Conservation (phyloP, 163 green algal species). For the Coccomyxa subellipsoidea region DNA sequence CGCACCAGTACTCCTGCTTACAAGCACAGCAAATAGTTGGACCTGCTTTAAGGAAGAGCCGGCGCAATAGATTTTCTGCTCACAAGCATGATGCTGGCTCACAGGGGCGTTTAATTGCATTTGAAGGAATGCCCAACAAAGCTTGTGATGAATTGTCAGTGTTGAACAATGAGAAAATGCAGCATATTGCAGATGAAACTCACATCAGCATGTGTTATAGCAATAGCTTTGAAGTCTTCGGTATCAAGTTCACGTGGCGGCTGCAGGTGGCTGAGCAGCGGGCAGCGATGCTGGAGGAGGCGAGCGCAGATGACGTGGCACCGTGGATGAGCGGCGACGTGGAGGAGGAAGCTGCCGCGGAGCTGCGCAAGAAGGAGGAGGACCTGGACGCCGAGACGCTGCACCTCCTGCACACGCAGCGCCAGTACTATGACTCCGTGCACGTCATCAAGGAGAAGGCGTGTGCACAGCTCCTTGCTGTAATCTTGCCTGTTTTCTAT, state of each 20-base stretch:
- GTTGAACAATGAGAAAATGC: too few relatives aligned
- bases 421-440: constrained; percentile 32
- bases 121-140: too few relatives aligned
- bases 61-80: too few relatives aligned
- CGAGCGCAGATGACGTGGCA: not conserved
- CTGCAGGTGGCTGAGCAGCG: not conserved
- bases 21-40: too few relatives aligned
- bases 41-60: too few relatives aligned
- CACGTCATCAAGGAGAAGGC: constrained; percentile 30
- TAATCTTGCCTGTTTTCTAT: too few relatives aligned
- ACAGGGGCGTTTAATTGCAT: too few relatives aligned
- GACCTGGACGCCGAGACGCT: not conserved
- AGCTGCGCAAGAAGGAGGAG: not conserved
- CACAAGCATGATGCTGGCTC: too few relatives aligned
- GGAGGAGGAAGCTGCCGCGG: not conserved
- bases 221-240: not conserved
- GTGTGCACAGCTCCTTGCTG: not conserved
- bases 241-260: not conserved
- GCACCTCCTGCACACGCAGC: constrained; percentile 29
- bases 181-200: too few relatives aligned
- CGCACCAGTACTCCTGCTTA: too few relatives aligned
- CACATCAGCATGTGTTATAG: too few relatives aligned
- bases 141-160: too few relatives aligned
- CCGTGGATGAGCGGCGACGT: not conserved
- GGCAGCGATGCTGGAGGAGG: not conserved